Base-by-base conservation (phyloP, 768 basidiomycete species). In the Leucogyrophana mollusca region DNA sequence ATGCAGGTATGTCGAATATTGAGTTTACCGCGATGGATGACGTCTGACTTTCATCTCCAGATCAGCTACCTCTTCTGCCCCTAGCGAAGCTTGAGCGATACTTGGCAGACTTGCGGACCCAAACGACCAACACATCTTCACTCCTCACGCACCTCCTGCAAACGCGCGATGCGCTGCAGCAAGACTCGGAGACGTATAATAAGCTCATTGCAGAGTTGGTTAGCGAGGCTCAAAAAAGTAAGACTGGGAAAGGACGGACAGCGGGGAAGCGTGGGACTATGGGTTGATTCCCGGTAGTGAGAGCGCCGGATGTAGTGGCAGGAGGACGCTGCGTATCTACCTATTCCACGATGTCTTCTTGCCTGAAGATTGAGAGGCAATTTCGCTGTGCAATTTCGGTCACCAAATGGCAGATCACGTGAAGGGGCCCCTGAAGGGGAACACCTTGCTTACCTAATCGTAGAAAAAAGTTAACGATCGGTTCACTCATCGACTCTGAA, bases 151-250 rank as follows among this genome's bases (percentile, higher is more conserved):
- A 92, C 68, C 69, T 93, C 27, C 70, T 94, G 50, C 92, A 96
- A 67, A 77, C 80, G 32, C 78, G 83, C 47, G 91, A 93, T 52
- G 80, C 85, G 25, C 62, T 91, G 49, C 88, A 91, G 63, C 90
- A 93, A 67, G 89, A 90, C 60, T 85, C 83, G 30, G 87, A 96
- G 70, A 88, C 83, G 21, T 93, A 92, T 58, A 94, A 96, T 65
- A 85, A 83, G 13, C 73, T 94, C 47, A 96, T 96, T 49, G 94
- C 86, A 21, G 92, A 92, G 60, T 72, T 96, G 40, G 91, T 96
- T n/a, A 83, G 83, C 34, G 91, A 95, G 65, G 93, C 94, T 25
- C 89, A 90, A 61, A 90, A 87, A 65, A 74, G 83, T 44, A 90
- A 88, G 59, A 80, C 80, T 6, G 79, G 80, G 13, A 87, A 84